Percentiles rank a stretch among this genome's conserved stretches.
Evolutionary conservation across 805 yeast genomes (phyloP).

Genomic region (Spathaspora girioi): DNA sequence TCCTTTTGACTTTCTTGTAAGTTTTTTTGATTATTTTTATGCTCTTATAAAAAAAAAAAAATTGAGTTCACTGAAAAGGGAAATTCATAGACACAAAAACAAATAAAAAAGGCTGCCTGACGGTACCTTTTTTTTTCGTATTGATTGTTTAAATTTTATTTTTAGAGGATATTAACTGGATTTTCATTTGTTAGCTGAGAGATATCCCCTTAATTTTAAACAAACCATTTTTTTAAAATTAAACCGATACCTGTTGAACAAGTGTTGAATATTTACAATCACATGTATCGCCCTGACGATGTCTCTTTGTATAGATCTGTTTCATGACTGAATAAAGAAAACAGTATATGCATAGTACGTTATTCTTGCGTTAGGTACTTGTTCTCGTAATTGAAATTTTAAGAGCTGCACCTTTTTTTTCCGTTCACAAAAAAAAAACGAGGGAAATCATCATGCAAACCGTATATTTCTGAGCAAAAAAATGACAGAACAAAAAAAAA

Average conservation of each 20-base stretch:
- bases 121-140: background rate
- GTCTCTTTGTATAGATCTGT: too few relatives aligned
- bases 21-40: background rate
- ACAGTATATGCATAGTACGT: too few relatives aligned
- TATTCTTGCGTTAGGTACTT: too few relatives aligned
- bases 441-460: background rate
- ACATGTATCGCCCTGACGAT: too few relatives aligned
- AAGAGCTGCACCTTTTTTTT: background rate
- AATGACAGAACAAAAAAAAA: background rate
- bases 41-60: background rate
- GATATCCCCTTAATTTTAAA: background rate
- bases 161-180: background rate
- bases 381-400: background rate
- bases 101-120: background rate
- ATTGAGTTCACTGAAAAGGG: background rate
- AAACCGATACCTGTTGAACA: too few relatives aligned
- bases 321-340: too few relatives aligned
- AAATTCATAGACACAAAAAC: background rate
- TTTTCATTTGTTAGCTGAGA: background rate
- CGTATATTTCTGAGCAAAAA: background rate
- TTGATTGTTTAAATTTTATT: background rate
- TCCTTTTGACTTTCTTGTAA: background rate
- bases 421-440: background rate
- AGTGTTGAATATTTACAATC: too few relatives aligned
- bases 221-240: too few relatives aligned